A percentile compares a stretch with the other conserved stretches of the same genome.
Conservation (phyloP, 495 filamentous ascomycete species). For the Pyrenula aspistea region DNA sequence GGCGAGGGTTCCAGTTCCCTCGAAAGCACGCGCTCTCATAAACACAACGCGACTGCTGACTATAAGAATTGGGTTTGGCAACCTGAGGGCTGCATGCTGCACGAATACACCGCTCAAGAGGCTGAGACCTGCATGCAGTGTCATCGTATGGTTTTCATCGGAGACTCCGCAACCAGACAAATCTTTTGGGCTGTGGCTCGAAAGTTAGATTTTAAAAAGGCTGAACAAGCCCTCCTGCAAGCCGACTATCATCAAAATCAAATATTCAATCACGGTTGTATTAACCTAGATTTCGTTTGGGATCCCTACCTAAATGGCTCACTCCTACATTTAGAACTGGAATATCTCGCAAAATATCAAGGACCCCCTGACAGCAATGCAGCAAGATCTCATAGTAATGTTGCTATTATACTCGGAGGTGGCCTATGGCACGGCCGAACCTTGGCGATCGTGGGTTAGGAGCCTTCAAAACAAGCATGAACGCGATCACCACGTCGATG, state of each 20-base stretch:
- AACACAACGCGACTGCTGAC: neutral
- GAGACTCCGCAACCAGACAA: conserved; percentile 46
- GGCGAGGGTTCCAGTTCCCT: conserved; percentile 15
- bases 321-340: conserved; percentile 25
- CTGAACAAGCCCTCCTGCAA: conserved; percentile 15
- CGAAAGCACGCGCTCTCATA: conserved; percentile 3
- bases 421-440: conserved; percentile 46
- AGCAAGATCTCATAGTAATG: conserved; percentile 4
- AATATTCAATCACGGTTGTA: conserved; percentile 21
- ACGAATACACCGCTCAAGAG: conserved; percentile 34
- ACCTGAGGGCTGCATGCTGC: conserved; percentile 45
- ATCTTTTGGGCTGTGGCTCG: conserved; percentile 45
- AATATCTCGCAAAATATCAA: conserved; percentile 2
- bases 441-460: conserved; percentile 27
- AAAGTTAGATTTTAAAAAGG: conserved; percentile 29
- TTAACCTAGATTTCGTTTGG: conserved; percentile 43
- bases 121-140: conserved; percentile 30
- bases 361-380: conserved; percentile 5
- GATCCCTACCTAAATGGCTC: conserved; percentile 51
- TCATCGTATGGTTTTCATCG: conserved; percentile 41
- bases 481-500: neutral
- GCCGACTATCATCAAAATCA: conserved; percentile 32
- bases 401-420: conserved; percentile 11
- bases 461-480: neutral
- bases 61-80: conserved; percentile 34